Conservation (phyloP, 257 asterid genomes). For the Solanum sejunctum region DNA sequence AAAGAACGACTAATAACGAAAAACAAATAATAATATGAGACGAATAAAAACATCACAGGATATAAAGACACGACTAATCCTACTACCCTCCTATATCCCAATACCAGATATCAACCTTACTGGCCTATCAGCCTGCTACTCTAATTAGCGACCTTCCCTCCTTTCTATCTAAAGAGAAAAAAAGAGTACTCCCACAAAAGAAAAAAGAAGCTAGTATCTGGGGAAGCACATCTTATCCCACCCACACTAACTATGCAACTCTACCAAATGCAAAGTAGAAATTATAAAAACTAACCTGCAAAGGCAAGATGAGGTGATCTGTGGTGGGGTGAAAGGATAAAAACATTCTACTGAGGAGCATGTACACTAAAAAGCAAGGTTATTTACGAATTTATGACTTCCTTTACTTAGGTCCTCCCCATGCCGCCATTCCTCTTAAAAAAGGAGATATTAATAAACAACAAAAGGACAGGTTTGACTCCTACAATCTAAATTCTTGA, state of each 20-base stretch:
- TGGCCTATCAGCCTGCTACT: too few relatives aligned
- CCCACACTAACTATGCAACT: background rate
- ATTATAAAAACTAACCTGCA: background rate
- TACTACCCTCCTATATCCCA: too few relatives aligned
- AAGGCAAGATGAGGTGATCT: background rate
- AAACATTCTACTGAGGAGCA: background rate
- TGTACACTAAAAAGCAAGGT: background rate
- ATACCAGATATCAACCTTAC: too few relatives aligned
- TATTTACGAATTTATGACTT: background rate
- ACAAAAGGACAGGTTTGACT: background rate
- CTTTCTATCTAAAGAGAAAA: too few relatives aligned
- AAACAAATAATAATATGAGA: too few relatives aligned
- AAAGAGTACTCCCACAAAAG: background rate
- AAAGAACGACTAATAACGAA: too few relatives aligned
- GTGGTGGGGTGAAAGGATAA: background rate
- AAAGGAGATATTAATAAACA: background rate
- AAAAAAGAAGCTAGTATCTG: background rate
- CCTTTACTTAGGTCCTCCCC: background rate
- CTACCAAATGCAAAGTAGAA: background rate
- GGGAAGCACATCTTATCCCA: background rate
- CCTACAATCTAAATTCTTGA: background rate
- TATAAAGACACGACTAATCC: too few relatives aligned
- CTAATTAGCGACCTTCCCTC: too few relatives aligned
- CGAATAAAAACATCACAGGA: too few relatives aligned
- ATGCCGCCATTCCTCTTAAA: background rate